Percentiles rank a stretch among this genome's conserved stretches.
Evolutionary conservation across 331 rosid species (phyloP).

Genomic region (Prunus yedoensis): DNA sequence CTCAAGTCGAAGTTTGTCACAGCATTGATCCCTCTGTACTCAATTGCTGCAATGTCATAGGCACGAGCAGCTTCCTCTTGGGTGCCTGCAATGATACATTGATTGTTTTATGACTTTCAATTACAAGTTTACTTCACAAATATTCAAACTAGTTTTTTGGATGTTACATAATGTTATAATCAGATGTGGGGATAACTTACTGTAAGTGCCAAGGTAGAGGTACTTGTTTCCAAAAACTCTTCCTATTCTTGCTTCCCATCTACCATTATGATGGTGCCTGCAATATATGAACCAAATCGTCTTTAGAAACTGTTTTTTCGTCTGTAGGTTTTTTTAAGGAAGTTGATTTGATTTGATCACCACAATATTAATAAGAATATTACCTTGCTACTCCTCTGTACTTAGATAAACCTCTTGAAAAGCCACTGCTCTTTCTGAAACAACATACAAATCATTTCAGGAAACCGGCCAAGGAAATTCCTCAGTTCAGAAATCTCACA

Average conservation of each 20-base stretch:
- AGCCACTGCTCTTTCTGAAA: slow-evolving; percentile 92
- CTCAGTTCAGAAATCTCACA: not conserved
- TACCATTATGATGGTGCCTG: slow-evolving; percentile 51
- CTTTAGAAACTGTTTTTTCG: not conserved
- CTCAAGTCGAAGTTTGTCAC: too few species aligned
- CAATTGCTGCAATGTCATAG: too few species aligned
- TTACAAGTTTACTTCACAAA: too few species aligned
- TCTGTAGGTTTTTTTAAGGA: not conserved
- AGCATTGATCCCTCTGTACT: too few species aligned
- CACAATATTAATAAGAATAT: not conserved
- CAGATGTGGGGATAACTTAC: slow-evolving; percentile 34
- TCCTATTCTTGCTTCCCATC: slow-evolving; percentile 95
- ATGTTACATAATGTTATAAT: too few species aligned
- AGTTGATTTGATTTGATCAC: not conserved
- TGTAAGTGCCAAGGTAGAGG: slow-evolving; percentile 84
- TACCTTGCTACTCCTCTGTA: slow-evolving; percentile 84
- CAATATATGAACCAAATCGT: not conserved
- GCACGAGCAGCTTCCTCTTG: too few species aligned
- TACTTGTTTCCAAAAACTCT: slow-evolving; percentile 89
- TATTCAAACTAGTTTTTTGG: too few species aligned
- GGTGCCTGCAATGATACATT: too few species aligned
- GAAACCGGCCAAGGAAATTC: not conserved
- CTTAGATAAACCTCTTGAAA: slow-evolving; percentile 88
- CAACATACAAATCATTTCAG: not conserved
- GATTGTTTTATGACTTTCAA: too few species aligned